Evolutionary conservation across 1,284 basidiomycete species (phyloP), one percentile per base, ranked within the genome.

Genomic region (Sanghuangporus baumii): DNA sequence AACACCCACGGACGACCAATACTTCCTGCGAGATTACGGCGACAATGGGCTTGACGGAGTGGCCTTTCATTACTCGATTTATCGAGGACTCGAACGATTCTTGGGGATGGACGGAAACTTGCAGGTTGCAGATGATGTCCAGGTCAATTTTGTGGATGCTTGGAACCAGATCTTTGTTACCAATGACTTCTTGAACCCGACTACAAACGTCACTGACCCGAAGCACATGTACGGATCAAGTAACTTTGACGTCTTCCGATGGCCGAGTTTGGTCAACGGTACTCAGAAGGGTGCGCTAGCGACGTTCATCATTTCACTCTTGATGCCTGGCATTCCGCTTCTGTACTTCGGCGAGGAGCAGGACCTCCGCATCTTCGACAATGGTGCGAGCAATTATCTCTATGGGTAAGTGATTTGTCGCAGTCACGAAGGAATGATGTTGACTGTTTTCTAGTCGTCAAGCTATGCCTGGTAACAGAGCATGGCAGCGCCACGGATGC

Each of bases 51-150:
- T 96, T 41, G 94, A 96, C 70, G 79, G 80, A 40, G 85, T 86
- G 47, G 92, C 92, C 0, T 96, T 96, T 79, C 94, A 96, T 73
- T 96, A 96, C 74, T 96, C 94, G 47, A 87, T 89, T 59, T 96
- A 96, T 72, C 94, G 94, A 66, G 77, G 87, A 2, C 76, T 96
- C 54, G 78, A 86, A 36, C 88, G 93, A 57, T 93, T 94, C 77
- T 81, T 96, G 47, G 93, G 93, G 63, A 93, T 96, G 91, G 94
- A 96, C 70, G 94, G 94, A 69, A 94, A 95, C 73, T 78, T 96
- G 37, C 83, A 89, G 67, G 94, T 93, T 56, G 92, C 90, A 6
- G 94, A 89, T 74, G 94, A 96, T 71, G 77, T 93, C 34, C 79
- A 85, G 65, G 75, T 79, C 71, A 91, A 96, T 74, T 94, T 96